Evolutionary conservation across 1,284 basidiomycete genomes (phyloP), one percentile per base, ranked within the genome.

Genomic region (Rhodotorula glutinis): DNA sequence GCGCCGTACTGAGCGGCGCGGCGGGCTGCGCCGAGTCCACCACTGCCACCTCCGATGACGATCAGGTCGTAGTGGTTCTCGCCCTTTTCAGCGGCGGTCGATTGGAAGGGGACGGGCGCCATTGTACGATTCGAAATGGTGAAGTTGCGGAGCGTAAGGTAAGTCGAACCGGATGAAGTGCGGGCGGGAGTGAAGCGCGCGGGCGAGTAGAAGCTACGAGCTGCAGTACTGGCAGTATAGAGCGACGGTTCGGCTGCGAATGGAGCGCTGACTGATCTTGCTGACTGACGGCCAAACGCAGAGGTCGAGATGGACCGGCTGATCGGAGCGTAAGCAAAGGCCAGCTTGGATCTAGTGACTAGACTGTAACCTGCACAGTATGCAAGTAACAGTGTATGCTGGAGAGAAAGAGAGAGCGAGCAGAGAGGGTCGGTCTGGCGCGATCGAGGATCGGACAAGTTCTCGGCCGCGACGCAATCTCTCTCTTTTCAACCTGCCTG

Each of bases 1-100:
- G 90, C 91, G 60, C 95, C 94, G 79, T 98, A 95, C 29, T 84
- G 84, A n/a, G 89, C 90, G 19, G 94, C 94, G 65, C 96, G 86
- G 71, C 92, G 85, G 62, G 88, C 87, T 61, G 87, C 86, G 21
- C 85, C 91, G 57, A 88, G 85, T 63, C 91, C 90, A 60, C 89
- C 90, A 68, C 88, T 90, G 29, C 90, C 90, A 65, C 90, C 91
- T 60, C 90, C 90, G 75, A 92, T 87, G 72, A 90, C 85, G 60
- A 92, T 82, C 71, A 88, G 85, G 77, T 77, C 76, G 56, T 76
- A 77, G 68, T 92, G 90, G 77, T 89, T 91, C 75, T 85, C 85
- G 55, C 86, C 86, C 25, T 79, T 78, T 5, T 82, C 84, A 30
- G 88, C 85, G 74, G 69, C 71, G 33, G 40, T 54, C 27, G 69